These are phyloP conservation scores for Clohesyomyces aquaticus DNA, from an alignment of 495 filamentous ascomycete genomes.

Conservation along the genomic window DNA sequence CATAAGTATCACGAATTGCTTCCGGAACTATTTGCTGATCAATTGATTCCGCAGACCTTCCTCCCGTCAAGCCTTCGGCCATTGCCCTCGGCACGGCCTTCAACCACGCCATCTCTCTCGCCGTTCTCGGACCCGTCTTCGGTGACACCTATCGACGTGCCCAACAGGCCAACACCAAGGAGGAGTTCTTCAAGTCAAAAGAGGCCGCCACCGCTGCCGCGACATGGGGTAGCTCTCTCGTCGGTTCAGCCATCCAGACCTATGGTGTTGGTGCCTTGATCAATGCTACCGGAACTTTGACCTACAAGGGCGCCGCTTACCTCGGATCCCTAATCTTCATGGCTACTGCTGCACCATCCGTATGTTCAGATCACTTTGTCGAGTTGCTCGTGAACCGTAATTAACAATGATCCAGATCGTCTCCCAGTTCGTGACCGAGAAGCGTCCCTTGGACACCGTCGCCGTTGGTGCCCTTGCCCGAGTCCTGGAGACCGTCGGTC, in stretches of 20 bases:
- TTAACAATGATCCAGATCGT: conserved; percentile 65
- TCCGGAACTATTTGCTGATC: conserved; percentile 3
- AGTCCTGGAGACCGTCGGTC: conserved; percentile 88
- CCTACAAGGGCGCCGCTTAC: conserved; percentile 96
- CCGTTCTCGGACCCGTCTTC: conserved; percentile 86
- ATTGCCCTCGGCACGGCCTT: conserved; percentile 95
- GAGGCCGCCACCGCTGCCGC: conserved; percentile 86
- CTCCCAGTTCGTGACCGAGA: conserved; percentile 84
- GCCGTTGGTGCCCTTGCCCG: conserved; percentile 81
- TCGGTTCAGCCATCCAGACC: conserved; percentile 85
- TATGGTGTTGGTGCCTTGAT: conserved; percentile 95
- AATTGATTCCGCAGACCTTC: conserved; percentile 66
- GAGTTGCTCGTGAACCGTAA: neutral
- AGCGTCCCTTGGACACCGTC: conserved; percentile 85
- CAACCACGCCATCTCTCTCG: conserved; percentile 82
- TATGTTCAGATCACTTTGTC: conserved; percentile 55
- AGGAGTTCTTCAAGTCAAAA: conserved; percentile 92
- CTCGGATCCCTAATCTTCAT: conserved; percentile 88
- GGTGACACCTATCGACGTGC: conserved; percentile 94
- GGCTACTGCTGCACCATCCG: conserved; percentile 83
- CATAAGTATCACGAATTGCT: conserved; percentile 11
- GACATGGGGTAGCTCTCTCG: conserved; percentile 86
- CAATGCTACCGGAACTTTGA: conserved; percentile 91
- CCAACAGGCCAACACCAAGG: conserved; percentile 88
- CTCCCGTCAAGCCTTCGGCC: conserved; percentile 95